A percentile compares a stretch with the other conserved stretches of the same genome.
These are phyloP conservation scores for Saccharomycodes ludwigii DNA, from an alignment of 805 yeast genomes.

Conservation along the genomic window DNA sequence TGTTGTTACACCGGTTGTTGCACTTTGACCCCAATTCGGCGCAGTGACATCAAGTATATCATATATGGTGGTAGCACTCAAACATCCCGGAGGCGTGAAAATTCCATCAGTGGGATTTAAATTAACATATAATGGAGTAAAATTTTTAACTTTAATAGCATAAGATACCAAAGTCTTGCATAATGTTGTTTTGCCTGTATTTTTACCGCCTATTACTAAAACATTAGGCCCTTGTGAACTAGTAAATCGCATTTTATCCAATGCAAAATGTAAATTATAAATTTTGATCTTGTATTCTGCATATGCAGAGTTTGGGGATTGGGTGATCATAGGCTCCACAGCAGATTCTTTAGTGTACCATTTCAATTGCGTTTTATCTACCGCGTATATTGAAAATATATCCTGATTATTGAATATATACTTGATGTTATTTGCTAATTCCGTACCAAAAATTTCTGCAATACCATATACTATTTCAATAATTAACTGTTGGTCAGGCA, in stretches of 20 bases:
- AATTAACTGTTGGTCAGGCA: slow-evolving; percentile 27
- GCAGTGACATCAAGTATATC: slow-evolving; percentile 67
- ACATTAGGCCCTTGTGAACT: slow-evolving; percentile 32
- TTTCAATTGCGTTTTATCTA: slow-evolving; percentile 53
- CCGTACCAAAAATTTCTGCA: slow-evolving; percentile 90
- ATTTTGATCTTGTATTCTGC: slow-evolving; percentile 61
- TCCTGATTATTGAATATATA: slow-evolving; percentile 45
- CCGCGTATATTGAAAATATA: slow-evolving; percentile 39
- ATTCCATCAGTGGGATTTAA: slow-evolving; percentile 65
- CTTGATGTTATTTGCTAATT: slow-evolving; percentile 60
- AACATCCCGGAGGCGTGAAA: slow-evolving; percentile 68
- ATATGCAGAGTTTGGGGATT: slow-evolving; percentile 37
- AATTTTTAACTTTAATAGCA: slow-evolving; percentile 54
- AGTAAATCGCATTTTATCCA: slow-evolving; percentile 41
- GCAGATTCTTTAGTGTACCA: slow-evolving; percentile 26
- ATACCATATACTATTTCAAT: slow-evolving; percentile 43
- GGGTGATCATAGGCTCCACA: slow-evolving; percentile 10
- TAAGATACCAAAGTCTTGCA: slow-evolving; percentile 61
- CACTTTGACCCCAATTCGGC: slow-evolving; percentile 64
- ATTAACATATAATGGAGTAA: slow-evolving; percentile 63
- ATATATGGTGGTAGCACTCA: slow-evolving; percentile 74
- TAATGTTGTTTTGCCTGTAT: slow-evolving; percentile 70
- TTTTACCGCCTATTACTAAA: slow-evolving; percentile 58
- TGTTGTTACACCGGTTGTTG: slow-evolving; percentile 56
- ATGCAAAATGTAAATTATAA: slow-evolving; percentile 61